Conservation (phyloP, 2,329 filamentous ascomycete genomes). For the Neofusicoccum ribis region DNA sequence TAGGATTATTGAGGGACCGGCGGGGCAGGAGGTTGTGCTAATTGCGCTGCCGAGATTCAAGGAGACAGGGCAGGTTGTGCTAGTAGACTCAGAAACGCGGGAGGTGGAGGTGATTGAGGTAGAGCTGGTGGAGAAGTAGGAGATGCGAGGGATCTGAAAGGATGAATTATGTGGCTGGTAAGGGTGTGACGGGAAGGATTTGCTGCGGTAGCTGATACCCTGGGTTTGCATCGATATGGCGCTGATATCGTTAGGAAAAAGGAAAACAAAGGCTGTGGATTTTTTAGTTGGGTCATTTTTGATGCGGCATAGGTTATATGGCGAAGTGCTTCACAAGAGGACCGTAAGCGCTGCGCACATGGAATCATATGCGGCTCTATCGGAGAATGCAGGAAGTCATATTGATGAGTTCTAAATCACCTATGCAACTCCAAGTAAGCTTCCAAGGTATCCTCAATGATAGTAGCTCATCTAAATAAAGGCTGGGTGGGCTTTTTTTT, state of each 20-base stretch:
- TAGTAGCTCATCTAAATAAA: too few relatives aligned
- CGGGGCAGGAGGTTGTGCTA: slow-evolving; percentile 71
- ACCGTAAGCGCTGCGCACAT: too few relatives aligned
- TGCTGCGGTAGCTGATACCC: slow-evolving; percentile 1
- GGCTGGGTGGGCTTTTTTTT: too few relatives aligned
- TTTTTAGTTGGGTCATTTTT: too few relatives aligned
- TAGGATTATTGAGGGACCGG: slow-evolving; percentile 62
- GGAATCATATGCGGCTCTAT: too few relatives aligned
- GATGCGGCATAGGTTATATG: too few relatives aligned
- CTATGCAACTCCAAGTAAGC: too few relatives aligned
- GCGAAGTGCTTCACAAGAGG: too few relatives aligned
- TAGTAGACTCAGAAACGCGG: slow-evolving; percentile 83
- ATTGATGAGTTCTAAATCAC: too few relatives aligned
- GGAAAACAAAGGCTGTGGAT: not conserved
- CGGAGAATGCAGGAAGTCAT: too few relatives aligned
- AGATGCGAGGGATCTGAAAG: slow-evolving; percentile 23
- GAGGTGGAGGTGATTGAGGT: slow-evolving; percentile 66
- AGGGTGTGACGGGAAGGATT: not conserved
- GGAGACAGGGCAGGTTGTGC: slow-evolving; percentile 73
- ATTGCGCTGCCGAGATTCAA: slow-evolving; percentile 83
- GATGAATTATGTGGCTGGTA: not conserved
- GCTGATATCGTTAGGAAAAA: not conserved
- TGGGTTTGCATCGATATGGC: not conserved
- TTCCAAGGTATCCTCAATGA: too few relatives aligned
- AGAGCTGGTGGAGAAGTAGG: slow-evolving; percentile 17